Evolutionary conservation across 176 grass and related monocot species (phyloP).

Genomic region (Oryza meyeriana): DNA sequence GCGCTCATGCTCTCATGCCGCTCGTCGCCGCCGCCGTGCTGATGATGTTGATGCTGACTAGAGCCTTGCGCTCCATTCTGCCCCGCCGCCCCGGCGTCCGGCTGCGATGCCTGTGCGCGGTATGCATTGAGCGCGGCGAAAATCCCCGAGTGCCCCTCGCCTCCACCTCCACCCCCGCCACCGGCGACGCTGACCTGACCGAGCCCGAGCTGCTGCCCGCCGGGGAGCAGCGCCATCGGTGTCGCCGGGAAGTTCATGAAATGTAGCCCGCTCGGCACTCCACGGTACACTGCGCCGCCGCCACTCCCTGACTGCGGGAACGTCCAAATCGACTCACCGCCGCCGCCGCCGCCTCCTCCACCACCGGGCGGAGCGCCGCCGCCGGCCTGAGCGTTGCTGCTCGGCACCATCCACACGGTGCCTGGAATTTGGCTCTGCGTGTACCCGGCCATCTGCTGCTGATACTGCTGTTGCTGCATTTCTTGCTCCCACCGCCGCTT

Average conservation of each 20-base stretch:
- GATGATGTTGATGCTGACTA: constrained; percentile 10
- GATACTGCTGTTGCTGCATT: constrained; percentile 59
- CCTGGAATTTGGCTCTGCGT: constrained; percentile 78
- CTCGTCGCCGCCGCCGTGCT: constrained; percentile 17
- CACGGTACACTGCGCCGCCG: constrained; percentile 53
- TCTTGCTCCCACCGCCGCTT: constrained; percentile 76
- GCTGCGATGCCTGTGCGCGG: constrained; percentile 41
- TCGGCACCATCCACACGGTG: constrained; percentile 84
- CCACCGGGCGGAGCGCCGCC: neutral
- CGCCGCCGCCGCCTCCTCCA: constrained; percentile 30
- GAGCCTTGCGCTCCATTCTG: constrained; percentile 31
- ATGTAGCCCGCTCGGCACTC: constrained; percentile 65
- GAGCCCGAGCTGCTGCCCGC: constrained; percentile 49
- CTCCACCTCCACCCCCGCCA: neutral
- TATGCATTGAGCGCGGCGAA: constrained; percentile 57
- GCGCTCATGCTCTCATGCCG: constrained; percentile 70
- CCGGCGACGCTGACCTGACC: neutral
- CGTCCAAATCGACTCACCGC: constrained; percentile 68
- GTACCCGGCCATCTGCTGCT: constrained; percentile 88
- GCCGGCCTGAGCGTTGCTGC: constrained; percentile 59
- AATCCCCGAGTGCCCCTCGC: constrained; percentile 44
- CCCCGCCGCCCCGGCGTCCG: constrained; percentile 34
- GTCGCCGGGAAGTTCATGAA: constrained; percentile 51
- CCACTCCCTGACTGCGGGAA: constrained; percentile 54
- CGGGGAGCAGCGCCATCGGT: constrained; percentile 43